These are phyloP conservation scores for Paspalum notatum DNA, from an alignment of 176 grass and related monocot species.

Conservation along the genomic window DNA sequence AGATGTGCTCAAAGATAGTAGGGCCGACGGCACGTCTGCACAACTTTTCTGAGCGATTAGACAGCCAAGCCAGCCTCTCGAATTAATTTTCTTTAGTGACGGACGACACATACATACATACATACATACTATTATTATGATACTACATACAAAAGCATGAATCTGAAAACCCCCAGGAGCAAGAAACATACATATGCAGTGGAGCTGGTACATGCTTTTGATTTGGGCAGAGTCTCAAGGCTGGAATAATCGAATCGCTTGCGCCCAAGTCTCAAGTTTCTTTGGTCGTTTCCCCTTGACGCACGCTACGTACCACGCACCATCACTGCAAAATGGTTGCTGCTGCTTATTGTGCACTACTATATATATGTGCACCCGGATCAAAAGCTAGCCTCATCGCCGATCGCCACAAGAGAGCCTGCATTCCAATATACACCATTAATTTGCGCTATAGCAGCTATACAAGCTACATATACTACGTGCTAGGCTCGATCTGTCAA, in stretches of 20 bases:
- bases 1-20: not conserved
- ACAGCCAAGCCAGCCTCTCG: too few species aligned
- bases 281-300: not conserved
- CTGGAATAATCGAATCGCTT: constrained; percentile 42
- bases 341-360: too few species aligned
- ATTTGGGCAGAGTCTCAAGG: constrained; percentile 9
- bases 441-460: too few species aligned
- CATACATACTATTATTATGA: too few species aligned
- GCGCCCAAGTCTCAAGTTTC: constrained; percentile 4
- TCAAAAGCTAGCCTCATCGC: not conserved
- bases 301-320: not conserved
- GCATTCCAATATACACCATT: too few species aligned
- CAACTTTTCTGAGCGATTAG: too few species aligned
- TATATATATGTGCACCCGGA: constrained; percentile 24
- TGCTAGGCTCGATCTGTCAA: not conserved
- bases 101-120: too few species aligned
- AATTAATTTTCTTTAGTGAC: too few species aligned
- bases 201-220: not conserved
- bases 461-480: too few species aligned
- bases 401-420: not conserved
- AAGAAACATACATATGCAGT: not conserved
- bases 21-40: not conserved
- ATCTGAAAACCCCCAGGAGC: not conserved
- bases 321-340: too few species aligned
- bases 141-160: not conserved